phyloP scores from a whole-genome alignment of 1,139 yeast genomes.

The Trichomonascaceae sp. region DNA sequence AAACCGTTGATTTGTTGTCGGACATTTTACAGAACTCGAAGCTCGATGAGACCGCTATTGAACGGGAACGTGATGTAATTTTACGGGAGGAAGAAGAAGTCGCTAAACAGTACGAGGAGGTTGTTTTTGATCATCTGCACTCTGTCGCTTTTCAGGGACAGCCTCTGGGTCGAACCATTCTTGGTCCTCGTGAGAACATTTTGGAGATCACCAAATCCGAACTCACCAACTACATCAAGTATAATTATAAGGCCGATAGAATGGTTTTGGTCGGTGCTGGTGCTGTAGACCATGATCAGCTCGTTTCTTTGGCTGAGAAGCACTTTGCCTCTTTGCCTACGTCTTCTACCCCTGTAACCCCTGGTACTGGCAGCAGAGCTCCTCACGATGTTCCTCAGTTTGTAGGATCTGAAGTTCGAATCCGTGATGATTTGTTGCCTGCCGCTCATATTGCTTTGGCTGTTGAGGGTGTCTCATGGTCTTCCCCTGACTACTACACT shows the following conservation, averaged over 20 bases:
- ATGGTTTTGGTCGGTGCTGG: slow-evolving; percentile 98
- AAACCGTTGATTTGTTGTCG: slow-evolving; percentile 79
- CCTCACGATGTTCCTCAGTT: slow-evolving; percentile 60
- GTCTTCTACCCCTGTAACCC: slow-evolving; percentile 56
- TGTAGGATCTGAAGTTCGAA: slow-evolving; percentile 78
- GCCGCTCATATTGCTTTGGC: slow-evolving; percentile 90
- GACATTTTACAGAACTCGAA: slow-evolving; percentile 85
- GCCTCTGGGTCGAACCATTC: slow-evolving; percentile 93
- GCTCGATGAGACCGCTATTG: slow-evolving; percentile 77
- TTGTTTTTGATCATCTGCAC: slow-evolving; percentile 93
- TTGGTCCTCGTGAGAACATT: slow-evolving; percentile 90
- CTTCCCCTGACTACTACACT: slow-evolving; percentile 89
- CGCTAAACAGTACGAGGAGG: slow-evolving; percentile 97
- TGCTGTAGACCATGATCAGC: slow-evolving; percentile 77
- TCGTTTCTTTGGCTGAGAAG: slow-evolving; percentile 69
- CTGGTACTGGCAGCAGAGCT: slow-evolving; percentile 66
- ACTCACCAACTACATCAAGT: slow-evolving; percentile 68
- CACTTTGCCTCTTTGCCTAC: slow-evolving; percentile 71
- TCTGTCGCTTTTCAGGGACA: slow-evolving; percentile 86
- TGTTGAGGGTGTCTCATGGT: slow-evolving; percentile 98
- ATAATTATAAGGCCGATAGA: slow-evolving; percentile 91
- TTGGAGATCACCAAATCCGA: slow-evolving; percentile 71
- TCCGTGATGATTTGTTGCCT: slow-evolving; percentile 78
- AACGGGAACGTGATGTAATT: slow-evolving; percentile 92
- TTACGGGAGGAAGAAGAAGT: slow-evolving; percentile 96